phyloP scores from a whole-genome alignment of 176 grass and related monocot species.

The Avena eriantha region DNA sequence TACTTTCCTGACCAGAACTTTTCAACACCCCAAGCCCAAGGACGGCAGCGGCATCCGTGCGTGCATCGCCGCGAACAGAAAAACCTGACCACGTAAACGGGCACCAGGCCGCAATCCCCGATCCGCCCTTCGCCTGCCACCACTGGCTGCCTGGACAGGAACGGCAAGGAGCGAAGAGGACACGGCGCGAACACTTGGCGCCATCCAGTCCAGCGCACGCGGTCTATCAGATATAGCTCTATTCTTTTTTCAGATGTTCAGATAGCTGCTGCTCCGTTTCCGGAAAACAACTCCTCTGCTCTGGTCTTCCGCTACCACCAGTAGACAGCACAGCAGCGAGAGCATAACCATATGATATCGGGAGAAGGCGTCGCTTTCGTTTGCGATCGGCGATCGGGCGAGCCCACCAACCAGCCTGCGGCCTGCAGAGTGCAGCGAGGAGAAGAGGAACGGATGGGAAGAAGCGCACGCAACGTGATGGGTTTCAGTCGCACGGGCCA shows the following conservation, averaged over 20 bases:
- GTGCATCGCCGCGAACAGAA: not conserved
- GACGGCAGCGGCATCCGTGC: not conserved
- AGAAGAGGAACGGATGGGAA: not conserved
- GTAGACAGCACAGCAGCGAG: not conserved
- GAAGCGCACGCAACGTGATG: conserved; percentile 44
- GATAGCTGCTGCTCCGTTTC: not conserved
- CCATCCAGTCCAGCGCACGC: not conserved
- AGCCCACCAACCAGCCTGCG: not conserved
- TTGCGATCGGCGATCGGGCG: not conserved
- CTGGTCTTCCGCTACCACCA: not conserved
- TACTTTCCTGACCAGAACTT: not conserved
- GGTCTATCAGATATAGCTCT: not conserved
- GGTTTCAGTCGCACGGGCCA: not conserved
- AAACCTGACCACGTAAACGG: not conserved
- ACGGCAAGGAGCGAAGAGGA: not conserved
- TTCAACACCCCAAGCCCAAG: not conserved
- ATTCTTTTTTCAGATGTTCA: not conserved
- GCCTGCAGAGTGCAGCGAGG: not conserved
- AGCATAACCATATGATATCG: not conserved
- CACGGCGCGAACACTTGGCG: not conserved
- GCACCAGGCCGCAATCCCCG: not conserved
- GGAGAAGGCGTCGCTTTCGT: not conserved
- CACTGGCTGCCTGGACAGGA: conserved; percentile 19
- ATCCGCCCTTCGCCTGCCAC: not conserved
- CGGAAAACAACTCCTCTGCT: not conserved